Evolutionary conservation across 2,329 filamentous ascomycete species (phyloP), one percentile per base, ranked within the genome.

Genomic region (Simplicillium aogashimaense): DNA sequence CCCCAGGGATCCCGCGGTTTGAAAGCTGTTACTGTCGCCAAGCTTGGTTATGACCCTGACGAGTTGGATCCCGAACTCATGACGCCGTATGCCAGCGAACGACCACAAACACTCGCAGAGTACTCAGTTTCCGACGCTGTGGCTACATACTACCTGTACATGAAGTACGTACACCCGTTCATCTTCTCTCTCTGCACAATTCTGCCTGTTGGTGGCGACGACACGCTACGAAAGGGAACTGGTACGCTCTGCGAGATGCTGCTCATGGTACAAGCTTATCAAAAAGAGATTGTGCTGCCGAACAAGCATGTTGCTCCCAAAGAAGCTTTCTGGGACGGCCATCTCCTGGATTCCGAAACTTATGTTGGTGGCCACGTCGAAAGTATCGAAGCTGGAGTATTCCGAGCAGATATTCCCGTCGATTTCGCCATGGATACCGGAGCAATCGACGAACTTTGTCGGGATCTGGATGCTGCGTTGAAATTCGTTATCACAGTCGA

Each of bases 151-250:
- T 98, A 98, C 57, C 69, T 98, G 46, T 98, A 98, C 72, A 98
- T 98, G 94, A 98, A 98, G 81, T 98, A 98, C 60, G 86, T 98
- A n/a, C 92, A 98, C 59, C 92, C 92, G 3, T 98, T 98, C 68
- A 92, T 98, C 59, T 98, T 98, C 72, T 97, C 94, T 1, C 70
- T 98, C 1, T 98, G 92, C 64, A 98, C 89, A 1, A 95, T 98
- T 65, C 72, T 98, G 58, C 92, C 92, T 0, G 72, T 98, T 1
- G 87, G 86, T 35, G 87, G 89, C 29, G 90, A 98, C 54, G 92
- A 97, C 56, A 86, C 89, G 2, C 62, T 97, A 52, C 78, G 92
- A 50, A 98, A 98, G 61, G 92, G 92, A 57, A 98, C 92, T 0
- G 92, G 92, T 60, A 98, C 92, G 1, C 75, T 98, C n/a, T 98